Base-by-base conservation (phyloP, 345 rosid species). In the Laguncularia racemosa region DNA sequence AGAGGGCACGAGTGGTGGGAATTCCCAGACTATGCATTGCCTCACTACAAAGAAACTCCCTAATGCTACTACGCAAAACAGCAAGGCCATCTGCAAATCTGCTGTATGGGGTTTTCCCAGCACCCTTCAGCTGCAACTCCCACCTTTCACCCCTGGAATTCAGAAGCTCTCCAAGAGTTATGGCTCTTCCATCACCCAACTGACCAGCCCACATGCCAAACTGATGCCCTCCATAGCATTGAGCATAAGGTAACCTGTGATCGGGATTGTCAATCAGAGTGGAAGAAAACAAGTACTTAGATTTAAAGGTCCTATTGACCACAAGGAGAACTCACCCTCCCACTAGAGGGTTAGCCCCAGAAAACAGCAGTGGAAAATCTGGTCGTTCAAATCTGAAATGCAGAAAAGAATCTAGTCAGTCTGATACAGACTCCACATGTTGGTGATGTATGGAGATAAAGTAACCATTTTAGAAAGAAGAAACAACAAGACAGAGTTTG, bases 181-280 rank as follows among this genome's bases (percentile, higher is more conserved):
- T 88, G 67, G 97, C 99, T 63, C 99, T 84, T 23, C 99, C 99
- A 71, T 95, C 99, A 68, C 99, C 99, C 47, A 95, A 76, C 72
- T 95, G 99, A 73, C 97, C 97, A 55, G 97, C 99, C 99, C 97
- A 95, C 77, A 67, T 82, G 56, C 99, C 96, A 78, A 93, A 93
- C 62, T 89, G 97, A 73, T 93, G 96, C 58, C 97, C 99, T 67
- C 97, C 99, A 64, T 93, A 93, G 73, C 95, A 85, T 56, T 89
- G 97, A 50, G 97, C 92, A 71, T 85, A 93, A 11, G 99, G 78
- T 72, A 84, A 63, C 60, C 99, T 89, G 74, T 49, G 66, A 23
- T 48, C 68, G 51, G 20, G n/a, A 68, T 13, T 57, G 53, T 47
- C 38, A 57, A 61, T 16, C 59, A 60, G 45, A 20, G 59, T 16